A percentile compares a stretch with the other conserved stretches of the same genome.
These are phyloP conservation scores for Wallacemonas rigidus DNA, from an alignment of 208 protist species.

Conservation along the genomic window DNA sequence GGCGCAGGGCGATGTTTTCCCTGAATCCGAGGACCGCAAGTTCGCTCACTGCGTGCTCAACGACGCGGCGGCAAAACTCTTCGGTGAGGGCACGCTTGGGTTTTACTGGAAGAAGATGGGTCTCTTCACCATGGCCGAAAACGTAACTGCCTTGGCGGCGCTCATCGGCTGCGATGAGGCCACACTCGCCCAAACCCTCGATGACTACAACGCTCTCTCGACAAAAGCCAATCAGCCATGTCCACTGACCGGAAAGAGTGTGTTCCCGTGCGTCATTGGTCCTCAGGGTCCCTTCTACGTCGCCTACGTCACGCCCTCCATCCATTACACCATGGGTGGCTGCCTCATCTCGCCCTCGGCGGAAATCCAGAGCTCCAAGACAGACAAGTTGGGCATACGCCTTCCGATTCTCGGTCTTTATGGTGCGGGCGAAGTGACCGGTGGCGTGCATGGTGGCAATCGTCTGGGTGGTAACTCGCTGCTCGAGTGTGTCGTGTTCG, in stretches of 20 bases:
- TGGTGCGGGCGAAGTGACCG: conserved; percentile 96
- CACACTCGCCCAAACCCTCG: conserved; percentile 44
- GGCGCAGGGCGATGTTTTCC: conserved; percentile 64
- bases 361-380: conserved; percentile 69
- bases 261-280: conserved; percentile 75
- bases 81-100: conserved; percentile 70
- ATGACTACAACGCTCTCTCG: conserved; percentile 53
- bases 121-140: conserved; percentile 59
- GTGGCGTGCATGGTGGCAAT: conserved; percentile 96
- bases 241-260: conserved; percentile 74
- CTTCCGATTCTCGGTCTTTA: conserved; percentile 91
- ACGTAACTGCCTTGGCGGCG: conserved; percentile 48
- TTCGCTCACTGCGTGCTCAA: conserved; percentile 87
- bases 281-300: conserved; percentile 77
- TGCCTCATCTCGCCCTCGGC: conserved; percentile 85
- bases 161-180: conserved; percentile 61
- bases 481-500: conserved; percentile 81
- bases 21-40: conserved; percentile 48
- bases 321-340: conserved; percentile 98
- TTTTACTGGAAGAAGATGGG: conserved; percentile 86
- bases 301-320: conserved; percentile 90
- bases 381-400: conserved; percentile 24
- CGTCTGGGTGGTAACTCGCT: conserved; percentile 97
- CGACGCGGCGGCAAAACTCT: conserved; percentile 68
- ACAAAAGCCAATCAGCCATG: conserved; percentile 34